phyloP scores from a whole-genome alignment of 257 asterid species.

The Cordia subcordata region DNA sequence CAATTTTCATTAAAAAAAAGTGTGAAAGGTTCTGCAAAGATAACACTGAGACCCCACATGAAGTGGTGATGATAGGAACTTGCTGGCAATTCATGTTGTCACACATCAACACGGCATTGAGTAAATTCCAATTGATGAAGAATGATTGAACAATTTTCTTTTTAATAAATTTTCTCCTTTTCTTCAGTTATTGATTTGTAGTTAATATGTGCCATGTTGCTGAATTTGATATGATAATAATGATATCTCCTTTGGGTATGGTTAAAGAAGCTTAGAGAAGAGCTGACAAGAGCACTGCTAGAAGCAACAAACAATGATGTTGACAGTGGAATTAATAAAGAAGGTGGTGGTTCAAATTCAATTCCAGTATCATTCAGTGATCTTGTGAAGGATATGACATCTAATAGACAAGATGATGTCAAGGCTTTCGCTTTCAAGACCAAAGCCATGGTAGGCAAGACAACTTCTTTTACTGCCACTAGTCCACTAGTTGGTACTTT shows the following conservation, averaged over 20 bases:
- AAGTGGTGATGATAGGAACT: conserved; percentile 12
- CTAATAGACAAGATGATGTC: conserved; percentile 67
- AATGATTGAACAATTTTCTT: background rate
- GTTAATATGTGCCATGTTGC: background rate
- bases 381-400: conserved; percentile 66
- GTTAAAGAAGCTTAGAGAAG: conserved; percentile 86
- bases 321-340: conserved; percentile 26
- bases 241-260: conserved; percentile 3
- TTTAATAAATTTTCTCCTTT: too few relatives aligned
- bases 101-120: conserved; percentile 16
- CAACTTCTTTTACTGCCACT: conserved; percentile 4
- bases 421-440: conserved; percentile 73
- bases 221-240: conserved; percentile 4
- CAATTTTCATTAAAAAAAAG: too few relatives aligned
- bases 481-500: background rate
- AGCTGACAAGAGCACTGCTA: conserved; percentile 69
- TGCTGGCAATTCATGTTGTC: conserved; percentile 20
- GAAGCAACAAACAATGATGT: conserved; percentile 43
- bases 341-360: conserved; percentile 19
- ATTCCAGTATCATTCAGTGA: conserved; percentile 63
- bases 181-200: conserved; percentile 8
- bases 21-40: too few relatives aligned
- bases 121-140: conserved; percentile 16
- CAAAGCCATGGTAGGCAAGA: conserved; percentile 60
- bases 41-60: too few relatives aligned